Conservation (phyloP, 163 green algal species). For the Prototheca stagnorum region DNA sequence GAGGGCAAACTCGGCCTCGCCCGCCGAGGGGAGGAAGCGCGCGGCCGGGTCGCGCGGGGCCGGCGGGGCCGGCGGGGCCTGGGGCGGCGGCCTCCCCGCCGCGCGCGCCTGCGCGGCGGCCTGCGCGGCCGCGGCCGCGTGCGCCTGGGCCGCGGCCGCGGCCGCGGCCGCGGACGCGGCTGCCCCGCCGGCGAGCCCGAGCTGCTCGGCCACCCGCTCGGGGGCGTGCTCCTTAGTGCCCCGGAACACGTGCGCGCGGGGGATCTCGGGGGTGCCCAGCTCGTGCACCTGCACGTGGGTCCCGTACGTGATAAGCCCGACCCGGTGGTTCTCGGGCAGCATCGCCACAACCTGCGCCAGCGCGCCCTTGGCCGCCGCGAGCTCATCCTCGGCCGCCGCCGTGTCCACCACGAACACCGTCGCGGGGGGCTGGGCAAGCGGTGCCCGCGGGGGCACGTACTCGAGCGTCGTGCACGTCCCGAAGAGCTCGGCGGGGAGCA, state of each 20-base stretch:
- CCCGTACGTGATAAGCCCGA: slow-evolving; percentile 86
- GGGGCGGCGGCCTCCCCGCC: too few relatives aligned
- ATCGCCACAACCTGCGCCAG: slow-evolving; percentile 67
- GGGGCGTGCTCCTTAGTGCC: slow-evolving; percentile 28
- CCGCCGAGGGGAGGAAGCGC: slow-evolving; percentile 76
- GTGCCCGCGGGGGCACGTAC: slow-evolving; percentile 45
- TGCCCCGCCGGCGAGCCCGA: slow-evolving; percentile 44
- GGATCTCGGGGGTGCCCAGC: slow-evolving; percentile 67
- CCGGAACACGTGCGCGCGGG: slow-evolving; percentile 85
- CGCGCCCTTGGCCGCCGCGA: slow-evolving; percentile 57
- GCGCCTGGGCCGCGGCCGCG: background rate
- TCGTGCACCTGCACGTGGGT: slow-evolving; percentile 92
- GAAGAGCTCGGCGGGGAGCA: slow-evolving; percentile 92
- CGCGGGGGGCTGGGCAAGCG: slow-evolving; percentile 48
- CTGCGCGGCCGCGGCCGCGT: background rate
- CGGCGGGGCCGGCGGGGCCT: slow-evolving; percentile 1
- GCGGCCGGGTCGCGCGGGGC: slow-evolving; percentile 1
- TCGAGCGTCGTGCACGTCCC: slow-evolving; percentile 87
- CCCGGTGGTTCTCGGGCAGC: slow-evolving; percentile 55
- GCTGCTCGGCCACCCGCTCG: slow-evolving; percentile 44
- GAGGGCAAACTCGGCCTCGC: slow-evolving; percentile 82
- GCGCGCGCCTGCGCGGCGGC: slow-evolving; percentile 1
- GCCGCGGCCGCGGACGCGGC: slow-evolving; percentile 1
- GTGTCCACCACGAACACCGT: slow-evolving; percentile 96
- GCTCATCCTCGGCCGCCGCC: slow-evolving; percentile 83